A percentile compares a stretch with the other conserved stretches of the same genome.
Conservation (phyloP, 2,329 filamentous ascomycete genomes). For the Allantophomopsis cytisporea region DNA sequence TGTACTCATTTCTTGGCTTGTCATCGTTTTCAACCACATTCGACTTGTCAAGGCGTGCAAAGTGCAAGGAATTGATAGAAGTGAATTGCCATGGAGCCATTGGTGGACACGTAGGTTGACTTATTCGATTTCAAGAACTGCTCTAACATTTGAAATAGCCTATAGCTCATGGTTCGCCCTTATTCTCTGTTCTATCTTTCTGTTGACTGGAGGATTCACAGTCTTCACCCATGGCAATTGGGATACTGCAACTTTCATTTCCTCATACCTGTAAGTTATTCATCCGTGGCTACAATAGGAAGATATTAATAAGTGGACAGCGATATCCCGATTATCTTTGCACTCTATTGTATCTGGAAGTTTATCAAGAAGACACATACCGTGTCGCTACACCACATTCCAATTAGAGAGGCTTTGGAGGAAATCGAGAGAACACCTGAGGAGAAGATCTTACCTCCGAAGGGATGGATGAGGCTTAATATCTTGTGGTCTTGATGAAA, state of each 20-base stretch:
- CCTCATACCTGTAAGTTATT: slow-evolving; percentile 42
- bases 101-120: slow-evolving; percentile 40
- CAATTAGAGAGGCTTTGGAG: slow-evolving; percentile 22
- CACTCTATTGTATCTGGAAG: slow-evolving; percentile 36
- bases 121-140: slow-evolving; percentile 1
- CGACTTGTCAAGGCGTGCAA: slow-evolving; percentile 38
- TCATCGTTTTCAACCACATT: slow-evolving; percentile 45
- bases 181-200: slow-evolving; percentile 44
- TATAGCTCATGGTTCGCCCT: slow-evolving; percentile 49
- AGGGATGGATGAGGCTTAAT: slow-evolving; percentile 17
- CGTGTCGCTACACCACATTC: slow-evolving; percentile 21
- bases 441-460: slow-evolving; percentile 14
- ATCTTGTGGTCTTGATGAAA: slow-evolving; percentile 19
- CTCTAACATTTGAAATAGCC: slow-evolving; percentile 20
- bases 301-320: slow-evolving; percentile 7
- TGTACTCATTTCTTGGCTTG: slow-evolving; percentile 49
- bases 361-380: slow-evolving; percentile 32
- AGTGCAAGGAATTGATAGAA: slow-evolving; percentile 34
- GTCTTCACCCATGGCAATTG: slow-evolving; percentile 48
- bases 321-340: slow-evolving; percentile 25
- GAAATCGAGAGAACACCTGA: slow-evolving; percentile 20
- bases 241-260: slow-evolving; percentile 42
- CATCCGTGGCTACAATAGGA: background rate
- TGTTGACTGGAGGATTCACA: slow-evolving; percentile 57
- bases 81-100: slow-evolving; percentile 46